Base-by-base conservation (phyloP, 1,139 yeast species). In the Pichia sp. region DNA sequence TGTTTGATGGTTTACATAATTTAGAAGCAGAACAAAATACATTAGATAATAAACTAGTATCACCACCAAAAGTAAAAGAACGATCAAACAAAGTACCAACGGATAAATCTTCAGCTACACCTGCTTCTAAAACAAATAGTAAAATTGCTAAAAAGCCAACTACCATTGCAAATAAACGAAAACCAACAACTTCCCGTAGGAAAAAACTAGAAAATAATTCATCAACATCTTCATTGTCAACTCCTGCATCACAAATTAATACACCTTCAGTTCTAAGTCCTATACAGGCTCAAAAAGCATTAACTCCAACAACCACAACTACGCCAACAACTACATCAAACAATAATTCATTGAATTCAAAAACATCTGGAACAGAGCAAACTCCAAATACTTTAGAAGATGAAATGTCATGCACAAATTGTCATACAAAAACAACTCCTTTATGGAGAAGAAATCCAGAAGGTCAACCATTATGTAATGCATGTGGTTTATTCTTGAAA, bases 361-460 rank as follows among this genome's bases (percentile, higher is more conserved):
- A 29, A 24, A 27, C 23, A 20, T 19, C 22, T 4, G 22, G 11
- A 24, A 8, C 33, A 10, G 15, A 16, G 23, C 16, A 18, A 8
- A 32, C 7, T 26, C 31, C 38, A 14, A 36, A 31, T 25, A 41
- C 25, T 21, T 29, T 20, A 15, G 49, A 41, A n/a, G 42, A 41
- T 5, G 49, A 48, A 24, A 53, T 56, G 8, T 48, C 58, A 3
- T 89, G 97, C 61, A 79, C 91, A 20, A 91, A 91, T 64, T 89
- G 98, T 63, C 80, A 82, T 54, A 89, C 98, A 1, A 85, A 78
- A 55, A 89, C 94, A 6, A 89, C 98, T 1, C 97, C 98, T 2
- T 68, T 91, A 32, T 89, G 97, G 97, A 74, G 98, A 57, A 72
- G 96, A 44, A 91, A 87, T 57, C 91, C 91, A 21, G 84, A 84